Evolutionary conservation across 1,284 basidiomycete species (phyloP).

Genomic region (Cutaneotrichosporon sp.): DNA sequence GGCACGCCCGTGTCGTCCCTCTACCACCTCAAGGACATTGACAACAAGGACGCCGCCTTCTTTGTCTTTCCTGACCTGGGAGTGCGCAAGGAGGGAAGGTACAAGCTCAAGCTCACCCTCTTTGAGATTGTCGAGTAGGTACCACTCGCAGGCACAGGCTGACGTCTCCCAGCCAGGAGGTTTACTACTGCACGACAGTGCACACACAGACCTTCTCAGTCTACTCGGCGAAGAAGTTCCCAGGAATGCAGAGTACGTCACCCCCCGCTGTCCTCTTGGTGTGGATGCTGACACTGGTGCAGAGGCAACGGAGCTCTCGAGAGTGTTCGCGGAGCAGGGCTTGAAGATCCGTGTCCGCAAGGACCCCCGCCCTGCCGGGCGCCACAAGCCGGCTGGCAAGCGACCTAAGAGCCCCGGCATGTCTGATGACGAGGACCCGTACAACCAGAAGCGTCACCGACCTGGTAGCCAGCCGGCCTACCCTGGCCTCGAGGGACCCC

Average conservation of each 20-base stretch:
- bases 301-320: conserved; percentile 79
- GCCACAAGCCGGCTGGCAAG: conserved; percentile 21
- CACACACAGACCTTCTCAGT: conserved; percentile 80
- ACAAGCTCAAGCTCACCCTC: conserved; percentile 82
- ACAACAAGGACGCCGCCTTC: conserved; percentile 82
- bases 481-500: conserved; percentile 1
- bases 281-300: neutral
- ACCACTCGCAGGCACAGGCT: conserved; percentile 58
- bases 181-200: conserved; percentile 84
- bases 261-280: neutral
- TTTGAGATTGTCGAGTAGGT: conserved; percentile 80
- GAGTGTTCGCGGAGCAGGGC: conserved; percentile 84
- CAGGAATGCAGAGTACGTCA: conserved; percentile 66
- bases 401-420: conserved; percentile 21
- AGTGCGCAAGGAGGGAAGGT: conserved; percentile 84
- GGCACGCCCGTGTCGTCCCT: conserved; percentile 75
- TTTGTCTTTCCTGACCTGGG: conserved; percentile 87
- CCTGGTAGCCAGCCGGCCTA: conserved; percentile 7
- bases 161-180: conserved; percentile 58
- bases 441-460: conserved; percentile 11
- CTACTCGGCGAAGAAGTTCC: conserved; percentile 92
- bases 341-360: conserved; percentile 91
- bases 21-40: conserved; percentile 93
- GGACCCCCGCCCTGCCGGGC: conserved; percentile 57
- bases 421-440: conserved; percentile 25